Base-by-base conservation (phyloP, 179 eudicot genomes). In the Beta lomatogona region DNA sequence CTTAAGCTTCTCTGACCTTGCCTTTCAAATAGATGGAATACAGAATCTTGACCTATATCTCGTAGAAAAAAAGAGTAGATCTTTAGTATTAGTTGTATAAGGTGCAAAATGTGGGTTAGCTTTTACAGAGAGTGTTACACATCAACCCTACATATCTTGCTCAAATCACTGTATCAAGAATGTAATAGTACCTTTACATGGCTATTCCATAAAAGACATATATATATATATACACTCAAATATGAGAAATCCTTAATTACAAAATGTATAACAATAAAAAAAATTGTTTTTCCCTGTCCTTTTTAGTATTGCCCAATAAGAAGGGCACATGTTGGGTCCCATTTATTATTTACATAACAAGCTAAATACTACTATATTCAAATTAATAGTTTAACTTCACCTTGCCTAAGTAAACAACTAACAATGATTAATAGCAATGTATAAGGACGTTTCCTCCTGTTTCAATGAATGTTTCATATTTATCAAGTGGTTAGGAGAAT, bases 251-350 rank as follows among this genome's bases (percentile, higher is more conserved):
- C 36, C 18, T 11, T 11, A 19, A 10, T 58, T 55, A 50, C 19
- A 60, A 53, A 50, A 55, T 64, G 48, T 50, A 5, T 60, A 65
- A n/a, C 58, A 11, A 3, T 16, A 28, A 15, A 8, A 9, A 21
- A 21, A 3, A 66, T 46, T 65, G 28, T 5, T 18, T 16, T 11
- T 64, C 13, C 28, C 16, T 28, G 55, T 15, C 81, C 22, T 59
- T 22, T 55, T 36, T 41, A 61, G 53, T 21, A 36, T 45, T 82
- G 78, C 63, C 80, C 77, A n/a, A 72, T 18, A 10, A 9, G 18
- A 77, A 61, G 81, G 85, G 77, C 48, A 77, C 85, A 82, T 71
- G 16, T 15, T 71, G 81, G 85, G 78, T 44, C 78, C 61, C 74
- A 58, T 70, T 21, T n/a, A 25, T 64, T 67, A 15, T 5, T 14